These are phyloP conservation scores for Agrocybe praecox DNA, from an alignment of 768 basidiomycete genomes.

Conservation along the genomic window DNA sequence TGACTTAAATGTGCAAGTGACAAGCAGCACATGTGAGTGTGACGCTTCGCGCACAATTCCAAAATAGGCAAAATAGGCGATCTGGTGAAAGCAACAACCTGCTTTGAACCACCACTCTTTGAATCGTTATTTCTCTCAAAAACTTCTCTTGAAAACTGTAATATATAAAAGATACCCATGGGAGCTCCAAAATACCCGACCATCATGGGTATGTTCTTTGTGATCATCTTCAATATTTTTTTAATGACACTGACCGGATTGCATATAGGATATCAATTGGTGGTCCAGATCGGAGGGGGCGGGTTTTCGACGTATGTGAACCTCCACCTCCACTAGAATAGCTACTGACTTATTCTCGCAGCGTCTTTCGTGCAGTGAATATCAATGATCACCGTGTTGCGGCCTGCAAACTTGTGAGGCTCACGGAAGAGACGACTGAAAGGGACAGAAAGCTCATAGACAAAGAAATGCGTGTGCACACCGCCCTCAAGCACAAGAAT, in stretches of 20 bases:
- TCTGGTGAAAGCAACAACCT: too few relatives aligned
- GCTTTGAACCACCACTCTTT: background rate
- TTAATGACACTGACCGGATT: background rate
- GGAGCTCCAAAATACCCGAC: conserved; percentile 39
- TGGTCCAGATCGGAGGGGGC: conserved; percentile 82
- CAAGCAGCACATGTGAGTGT: background rate
- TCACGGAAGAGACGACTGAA: conserved; percentile 65
- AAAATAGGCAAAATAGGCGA: background rate
- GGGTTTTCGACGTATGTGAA: conserved; percentile 78
- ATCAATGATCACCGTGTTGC: conserved; percentile 65
- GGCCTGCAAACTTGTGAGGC: conserved; percentile 82
- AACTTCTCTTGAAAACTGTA: background rate
- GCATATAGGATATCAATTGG: conserved; percentile 63
- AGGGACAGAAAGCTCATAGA: conserved; percentile 79
- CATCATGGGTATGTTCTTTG: conserved; percentile 35
- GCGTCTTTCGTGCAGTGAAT: conserved; percentile 86
- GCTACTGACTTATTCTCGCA: conserved; percentile 28
- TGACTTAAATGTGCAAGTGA: too few relatives aligned
- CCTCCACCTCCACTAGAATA: background rate
- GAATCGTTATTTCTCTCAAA: background rate
- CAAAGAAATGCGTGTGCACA: conserved; percentile 92
- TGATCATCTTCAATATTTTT: background rate
- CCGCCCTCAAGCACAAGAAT: conserved; percentile 74
- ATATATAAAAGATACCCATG: conserved; percentile 16
- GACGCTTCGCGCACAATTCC: background rate